A percentile compares a stretch with the other conserved stretches of the same genome.
phyloP scores from a whole-genome alignment of 2,329 filamentous ascomycete genomes.

The Claviceps maximensis region DNA sequence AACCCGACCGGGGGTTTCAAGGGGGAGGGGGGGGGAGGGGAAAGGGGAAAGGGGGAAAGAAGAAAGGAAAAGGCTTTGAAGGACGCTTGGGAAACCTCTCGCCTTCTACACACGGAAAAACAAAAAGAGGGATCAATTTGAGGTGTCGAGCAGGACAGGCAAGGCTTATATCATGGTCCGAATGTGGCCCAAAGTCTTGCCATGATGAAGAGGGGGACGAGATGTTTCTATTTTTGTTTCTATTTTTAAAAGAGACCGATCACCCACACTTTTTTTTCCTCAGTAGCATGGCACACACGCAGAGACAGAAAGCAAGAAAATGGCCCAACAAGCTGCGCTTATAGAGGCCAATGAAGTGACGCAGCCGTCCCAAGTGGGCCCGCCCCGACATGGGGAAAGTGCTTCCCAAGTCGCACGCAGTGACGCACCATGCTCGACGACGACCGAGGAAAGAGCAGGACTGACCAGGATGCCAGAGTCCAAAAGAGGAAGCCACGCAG shows the following conservation, averaged over 20 bases:
- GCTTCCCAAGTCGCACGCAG: neutral
- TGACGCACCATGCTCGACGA: neutral
- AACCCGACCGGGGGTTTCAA: conserved; percentile 22
- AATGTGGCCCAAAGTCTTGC: conserved; percentile 20
- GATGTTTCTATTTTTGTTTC: conserved; percentile 28
- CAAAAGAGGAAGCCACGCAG: conserved; percentile 8
- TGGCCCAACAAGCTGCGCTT: conserved; percentile 28
- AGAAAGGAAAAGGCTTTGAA: conserved; percentile 27
- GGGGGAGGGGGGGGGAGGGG: conserved; percentile 3
- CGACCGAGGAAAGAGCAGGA: neutral
- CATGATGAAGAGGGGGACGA: conserved; percentile 10
- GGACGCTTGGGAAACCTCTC: conserved; percentile 39
- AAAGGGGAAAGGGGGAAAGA: conserved; percentile 25
- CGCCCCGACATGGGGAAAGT: neutral
- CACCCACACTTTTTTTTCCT: conserved; percentile 7
- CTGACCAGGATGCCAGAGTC: neutral
- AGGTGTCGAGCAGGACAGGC: conserved; percentile 28
- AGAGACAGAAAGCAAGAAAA: neutral
- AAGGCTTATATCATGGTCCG: conserved; percentile 46
- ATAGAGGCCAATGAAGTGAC: conserved; percentile 27
- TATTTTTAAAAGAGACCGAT: conserved; percentile 27
- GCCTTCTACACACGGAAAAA: conserved; percentile 27
- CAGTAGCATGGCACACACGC: neutral
- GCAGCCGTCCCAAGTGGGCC: neutral
- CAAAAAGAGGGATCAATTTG: conserved; percentile 24